A percentile compares a stretch with the other conserved stretches of the same genome.
Conservation (phyloP, 805 yeast species). For the Kodamaea hsintzibuensis region DNA sequence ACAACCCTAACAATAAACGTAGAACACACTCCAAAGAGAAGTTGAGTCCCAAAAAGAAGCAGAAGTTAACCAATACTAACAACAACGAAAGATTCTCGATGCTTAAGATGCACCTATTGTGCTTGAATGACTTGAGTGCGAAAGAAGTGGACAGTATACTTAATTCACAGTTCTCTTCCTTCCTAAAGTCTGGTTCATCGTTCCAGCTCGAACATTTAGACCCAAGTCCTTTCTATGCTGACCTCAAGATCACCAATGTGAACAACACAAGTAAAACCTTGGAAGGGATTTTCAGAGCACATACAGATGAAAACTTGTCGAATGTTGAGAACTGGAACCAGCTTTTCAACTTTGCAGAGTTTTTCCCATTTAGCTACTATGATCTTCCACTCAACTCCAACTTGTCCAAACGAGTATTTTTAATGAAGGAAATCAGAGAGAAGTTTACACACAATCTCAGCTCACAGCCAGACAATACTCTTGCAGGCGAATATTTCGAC, state of each 20-base stretch:
- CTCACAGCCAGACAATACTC: neutral
- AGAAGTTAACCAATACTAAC: neutral
- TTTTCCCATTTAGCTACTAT: constrained; percentile 6
- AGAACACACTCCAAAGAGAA: neutral
- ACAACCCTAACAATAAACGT: neutral
- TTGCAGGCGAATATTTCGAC: constrained; percentile 10
- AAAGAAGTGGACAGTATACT: constrained; percentile 20
- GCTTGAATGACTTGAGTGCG: constrained; percentile 2
- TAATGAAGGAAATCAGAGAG: constrained; percentile 2
- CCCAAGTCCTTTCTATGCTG: constrained; percentile 9
- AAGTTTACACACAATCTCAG: constrained; percentile 1
- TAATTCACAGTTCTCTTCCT: constrained; percentile 21
- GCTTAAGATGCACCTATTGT: neutral
- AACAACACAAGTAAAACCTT: constrained; percentile 19
- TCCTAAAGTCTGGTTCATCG: constrained; percentile 25
- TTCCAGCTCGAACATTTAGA: constrained; percentile 12
- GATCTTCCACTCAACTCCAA: constrained; percentile 7
- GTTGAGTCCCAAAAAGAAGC: neutral
- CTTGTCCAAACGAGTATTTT: constrained; percentile 5
- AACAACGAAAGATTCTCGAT: neutral
- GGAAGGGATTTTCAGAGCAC: constrained; percentile 20
- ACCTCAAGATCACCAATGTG: constrained; percentile 22
- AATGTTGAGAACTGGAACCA: constrained; percentile 6
- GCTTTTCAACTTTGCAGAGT: constrained; percentile 8
- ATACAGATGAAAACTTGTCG: neutral